phyloP scores from a whole-genome alignment of 176 grass and related monocot genomes.

The Zoysia pacifica region DNA sequence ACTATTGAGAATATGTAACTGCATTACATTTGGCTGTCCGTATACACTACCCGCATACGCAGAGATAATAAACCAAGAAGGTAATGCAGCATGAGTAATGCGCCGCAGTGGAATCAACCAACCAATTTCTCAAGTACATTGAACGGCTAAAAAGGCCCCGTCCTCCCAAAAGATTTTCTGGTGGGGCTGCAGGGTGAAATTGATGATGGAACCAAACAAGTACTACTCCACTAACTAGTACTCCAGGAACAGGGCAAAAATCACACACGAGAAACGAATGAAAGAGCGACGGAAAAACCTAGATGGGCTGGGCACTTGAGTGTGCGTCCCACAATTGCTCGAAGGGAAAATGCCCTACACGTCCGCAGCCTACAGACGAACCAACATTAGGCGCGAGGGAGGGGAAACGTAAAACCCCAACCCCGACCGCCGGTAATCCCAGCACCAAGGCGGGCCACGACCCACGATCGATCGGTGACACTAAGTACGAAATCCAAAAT shows the following conservation, averaged over 20 bases:
- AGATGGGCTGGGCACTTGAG: not conserved
- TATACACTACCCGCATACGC: no score
- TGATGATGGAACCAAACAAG: conserved; percentile 33
- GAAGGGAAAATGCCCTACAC: no score
- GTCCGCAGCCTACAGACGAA: no score
- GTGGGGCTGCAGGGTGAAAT: not conserved
- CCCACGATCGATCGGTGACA: not conserved
- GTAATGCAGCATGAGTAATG: not conserved
- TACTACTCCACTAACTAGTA: not conserved
- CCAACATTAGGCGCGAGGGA: not conserved
- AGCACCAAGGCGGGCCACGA: not conserved
- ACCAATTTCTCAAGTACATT: not conserved
- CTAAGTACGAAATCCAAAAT: not conserved
- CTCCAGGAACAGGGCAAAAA: not conserved
- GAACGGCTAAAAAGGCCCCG: not conserved
- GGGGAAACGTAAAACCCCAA: not conserved
- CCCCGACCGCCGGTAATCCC: no score
- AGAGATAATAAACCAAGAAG: not conserved
- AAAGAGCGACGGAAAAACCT: not conserved
- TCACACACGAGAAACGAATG: conserved; percentile 17
- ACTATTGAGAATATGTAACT: no score
- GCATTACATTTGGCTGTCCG: no score
- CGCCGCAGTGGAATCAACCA: not conserved
- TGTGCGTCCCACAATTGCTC: no score
- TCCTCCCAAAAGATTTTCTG: not conserved